phyloP scores from a whole-genome alignment of 257 asterid species.

The Avicennia marina region DNA sequence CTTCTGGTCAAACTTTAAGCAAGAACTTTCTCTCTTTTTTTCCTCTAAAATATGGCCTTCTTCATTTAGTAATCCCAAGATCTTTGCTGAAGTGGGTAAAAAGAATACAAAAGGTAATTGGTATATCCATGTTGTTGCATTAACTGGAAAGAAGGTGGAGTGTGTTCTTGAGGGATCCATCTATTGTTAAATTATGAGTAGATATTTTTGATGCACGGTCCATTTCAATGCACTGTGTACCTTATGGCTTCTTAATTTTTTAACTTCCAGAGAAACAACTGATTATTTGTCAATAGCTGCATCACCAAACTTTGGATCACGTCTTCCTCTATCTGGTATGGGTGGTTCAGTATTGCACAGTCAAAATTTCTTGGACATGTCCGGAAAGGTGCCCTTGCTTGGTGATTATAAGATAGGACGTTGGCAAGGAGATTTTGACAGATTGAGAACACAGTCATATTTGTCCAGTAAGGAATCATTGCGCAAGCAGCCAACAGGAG shows the following conservation, averaged over 20 bases:
- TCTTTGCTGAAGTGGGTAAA: background rate
- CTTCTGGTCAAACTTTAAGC: background rate
- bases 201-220: background rate
- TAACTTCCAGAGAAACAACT: conserved; percentile 59
- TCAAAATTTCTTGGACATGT: conserved; percentile 29
- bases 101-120: background rate
- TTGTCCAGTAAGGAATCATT: conserved; percentile 31
- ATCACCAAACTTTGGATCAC: conserved; percentile 59
- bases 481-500: conserved; percentile 47
- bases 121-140: background rate
- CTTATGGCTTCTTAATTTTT: conserved; percentile 10
- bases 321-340: conserved; percentile 35
- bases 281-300: conserved; percentile 69
- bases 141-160: background rate
- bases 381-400: conserved; percentile 47
- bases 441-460: conserved; percentile 30
- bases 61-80: background rate
- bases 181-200: background rate
- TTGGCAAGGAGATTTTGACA: conserved; percentile 12
- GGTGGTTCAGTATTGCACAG: conserved; percentile 19
- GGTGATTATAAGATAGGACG: conserved; percentile 35
- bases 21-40: background rate
- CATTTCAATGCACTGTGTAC: background rate
- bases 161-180: background rate
- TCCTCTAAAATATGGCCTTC: background rate